A percentile compares a stretch with the other conserved stretches of the same genome.
Evolutionary conservation across 345 rosid species (phyloP).

Genomic region (Laguncularia racemosa): DNA sequence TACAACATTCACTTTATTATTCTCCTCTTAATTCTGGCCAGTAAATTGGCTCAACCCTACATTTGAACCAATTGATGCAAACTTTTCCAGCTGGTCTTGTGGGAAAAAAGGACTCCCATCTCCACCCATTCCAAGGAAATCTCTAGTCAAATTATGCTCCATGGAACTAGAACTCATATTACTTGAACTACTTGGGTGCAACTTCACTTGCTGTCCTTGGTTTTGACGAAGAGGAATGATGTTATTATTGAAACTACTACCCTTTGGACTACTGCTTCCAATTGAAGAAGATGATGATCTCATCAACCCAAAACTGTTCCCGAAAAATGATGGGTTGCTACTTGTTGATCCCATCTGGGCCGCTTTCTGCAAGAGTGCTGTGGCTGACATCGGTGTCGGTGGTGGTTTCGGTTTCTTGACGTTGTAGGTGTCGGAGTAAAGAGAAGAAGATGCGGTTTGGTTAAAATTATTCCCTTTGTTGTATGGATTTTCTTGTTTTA

Average conservation of each 20-base stretch:
- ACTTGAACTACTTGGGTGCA: slow-evolving; percentile 6
- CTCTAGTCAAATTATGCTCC: slow-evolving; percentile 50
- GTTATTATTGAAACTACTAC: too few relatives aligned
- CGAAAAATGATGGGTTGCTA: slow-evolving; percentile 48
- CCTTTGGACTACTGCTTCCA: too few relatives aligned
- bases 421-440: slow-evolving; percentile 30
- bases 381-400: slow-evolving; percentile 64
- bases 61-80: slow-evolving; percentile 35
- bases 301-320: slow-evolving; percentile 30
- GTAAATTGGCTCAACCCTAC: too few relatives aligned
- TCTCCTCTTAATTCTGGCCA: too few relatives aligned
- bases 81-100: slow-evolving; percentile 47
- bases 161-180: slow-evolving; percentile 21
- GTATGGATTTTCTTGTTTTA: slow-evolving; percentile 24
- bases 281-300: slow-evolving; percentile 26
- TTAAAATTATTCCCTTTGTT: slow-evolving; percentile 15
- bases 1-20: too few relatives aligned
- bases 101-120: slow-evolving; percentile 39
- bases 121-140: slow-evolving; percentile 58
- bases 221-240: slow-evolving; percentile 8
- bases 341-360: slow-evolving; percentile 53
- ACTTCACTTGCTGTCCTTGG: slow-evolving; percentile 16
- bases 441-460: slow-evolving; percentile 12
- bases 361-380: slow-evolving; percentile 39
- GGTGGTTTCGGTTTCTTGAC: background rate